Conservation (phyloP, 2,329 filamentous ascomycete genomes). For the Colletotrichum chrysophilum region DNA sequence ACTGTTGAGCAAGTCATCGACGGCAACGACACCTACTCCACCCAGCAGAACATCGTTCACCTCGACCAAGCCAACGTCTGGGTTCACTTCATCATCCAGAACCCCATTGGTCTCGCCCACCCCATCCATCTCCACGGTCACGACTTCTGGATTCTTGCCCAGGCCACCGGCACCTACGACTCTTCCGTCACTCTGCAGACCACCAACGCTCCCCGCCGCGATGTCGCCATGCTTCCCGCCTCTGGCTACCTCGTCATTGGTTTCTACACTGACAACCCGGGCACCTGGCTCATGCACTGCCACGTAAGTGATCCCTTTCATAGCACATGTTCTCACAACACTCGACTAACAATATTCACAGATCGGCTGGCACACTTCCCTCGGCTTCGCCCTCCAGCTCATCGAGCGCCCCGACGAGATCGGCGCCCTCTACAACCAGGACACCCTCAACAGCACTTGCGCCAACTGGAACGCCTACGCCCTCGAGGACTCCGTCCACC, state of each 20-base stretch:
- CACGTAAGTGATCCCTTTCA: slow-evolving; percentile 30
- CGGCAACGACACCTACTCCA: slow-evolving; percentile 22
- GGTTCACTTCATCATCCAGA: slow-evolving; percentile 37
- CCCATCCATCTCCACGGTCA: slow-evolving; percentile 57
- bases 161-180: slow-evolving; percentile 23
- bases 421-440: slow-evolving; percentile 16
- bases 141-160: slow-evolving; percentile 37
- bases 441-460: slow-evolving; percentile 17
- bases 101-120: slow-evolving; percentile 37
- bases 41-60: slow-evolving; percentile 26
- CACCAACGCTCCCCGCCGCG: slow-evolving; percentile 55
- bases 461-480: slow-evolving; percentile 20
- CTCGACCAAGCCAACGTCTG: slow-evolving; percentile 28
- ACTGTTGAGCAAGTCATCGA: slow-evolving; percentile 30
- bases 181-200: slow-evolving; percentile 23
- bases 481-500: slow-evolving; percentile 6
- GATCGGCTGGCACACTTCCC: slow-evolving; percentile 24
- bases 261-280: slow-evolving; percentile 54
- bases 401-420: slow-evolving; percentile 25
- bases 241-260: slow-evolving; percentile 53
- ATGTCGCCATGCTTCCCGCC: slow-evolving; percentile 52
- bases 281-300: slow-evolving; percentile 55
- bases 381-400: slow-evolving; percentile 28
- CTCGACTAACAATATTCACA: not conserved
- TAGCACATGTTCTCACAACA: not conserved